These are phyloP conservation scores for Epichloe sp. DNA, from an alignment of 2,329 filamentous ascomycete species.

Conservation along the genomic window DNA sequence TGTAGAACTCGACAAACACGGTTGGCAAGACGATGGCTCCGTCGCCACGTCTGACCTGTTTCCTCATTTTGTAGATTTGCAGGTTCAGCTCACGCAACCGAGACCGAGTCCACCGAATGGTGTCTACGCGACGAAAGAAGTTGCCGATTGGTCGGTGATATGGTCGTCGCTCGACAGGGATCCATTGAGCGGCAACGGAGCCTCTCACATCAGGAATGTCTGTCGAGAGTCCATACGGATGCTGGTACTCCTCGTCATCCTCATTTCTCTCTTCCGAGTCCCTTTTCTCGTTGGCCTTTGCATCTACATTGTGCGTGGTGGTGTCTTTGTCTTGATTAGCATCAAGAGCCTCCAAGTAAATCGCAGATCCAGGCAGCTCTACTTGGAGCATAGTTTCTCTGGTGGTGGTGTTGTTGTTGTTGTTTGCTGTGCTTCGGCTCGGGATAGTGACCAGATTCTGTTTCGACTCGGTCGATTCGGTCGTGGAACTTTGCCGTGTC, in stretches of 20 bases:
- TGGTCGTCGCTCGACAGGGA: conserved; percentile 60
- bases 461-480: conserved; percentile 1
- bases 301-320: not conserved
- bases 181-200: conserved; percentile 57
- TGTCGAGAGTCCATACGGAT: conserved; percentile 23
- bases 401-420: not conserved
- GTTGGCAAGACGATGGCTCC: conserved; percentile 55
- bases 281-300: not conserved
- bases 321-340: not conserved
- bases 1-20: conserved; percentile 83
- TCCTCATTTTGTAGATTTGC: conserved; percentile 50
- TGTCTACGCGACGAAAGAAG: conserved; percentile 82
- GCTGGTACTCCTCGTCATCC: conserved; percentile 21
- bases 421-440: conserved; percentile 3
- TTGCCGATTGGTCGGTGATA: conserved; percentile 55
- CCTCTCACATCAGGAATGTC: conserved; percentile 28
- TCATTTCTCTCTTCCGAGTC: conserved; percentile 3
- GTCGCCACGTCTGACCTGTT: conserved; percentile 59
- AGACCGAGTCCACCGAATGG: conserved; percentile 75
- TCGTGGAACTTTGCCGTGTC: not conserved
- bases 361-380: conserved; percentile 3
- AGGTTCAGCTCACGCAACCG: conserved; percentile 26
- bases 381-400: conserved; percentile 3
- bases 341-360: not conserved
- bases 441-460: conserved; percentile 2